Evolutionary conservation across 495 filamentous ascomycete species (phyloP).

Genomic region (Neurospora sp.): DNA sequence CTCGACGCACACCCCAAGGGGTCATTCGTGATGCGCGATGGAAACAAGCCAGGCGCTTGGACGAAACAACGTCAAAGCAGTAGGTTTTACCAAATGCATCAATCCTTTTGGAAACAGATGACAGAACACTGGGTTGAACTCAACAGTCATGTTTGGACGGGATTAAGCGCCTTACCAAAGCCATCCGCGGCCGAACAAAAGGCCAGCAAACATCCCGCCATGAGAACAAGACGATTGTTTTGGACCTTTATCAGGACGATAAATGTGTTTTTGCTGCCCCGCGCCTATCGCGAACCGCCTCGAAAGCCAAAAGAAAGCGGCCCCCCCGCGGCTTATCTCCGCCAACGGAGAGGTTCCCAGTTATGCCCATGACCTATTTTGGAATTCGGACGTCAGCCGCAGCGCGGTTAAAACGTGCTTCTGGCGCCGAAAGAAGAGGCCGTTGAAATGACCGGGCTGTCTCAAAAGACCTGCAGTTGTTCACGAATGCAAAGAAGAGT

Average conservation of each 20-base stretch:
- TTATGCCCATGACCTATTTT: background rate
- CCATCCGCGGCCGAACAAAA: background rate
- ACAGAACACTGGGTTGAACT: background rate
- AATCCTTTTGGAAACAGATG: background rate
- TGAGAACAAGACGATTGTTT: background rate
- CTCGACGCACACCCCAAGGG: background rate
- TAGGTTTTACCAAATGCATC: background rate
- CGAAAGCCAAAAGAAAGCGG: background rate
- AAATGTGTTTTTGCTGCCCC: background rate
- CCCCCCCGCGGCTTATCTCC: background rate
- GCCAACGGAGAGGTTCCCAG: background rate
- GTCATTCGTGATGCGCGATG: background rate
- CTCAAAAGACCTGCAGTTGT: too few species aligned
- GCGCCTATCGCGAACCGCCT: background rate
- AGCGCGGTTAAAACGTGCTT: background rate
- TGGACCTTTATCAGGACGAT: background rate
- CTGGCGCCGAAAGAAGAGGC: background rate
- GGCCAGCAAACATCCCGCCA: background rate
- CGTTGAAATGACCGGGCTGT: background rate
- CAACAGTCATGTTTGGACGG: background rate
- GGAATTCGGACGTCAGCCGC: background rate
- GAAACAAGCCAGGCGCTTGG: background rate
- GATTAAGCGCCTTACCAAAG: background rate
- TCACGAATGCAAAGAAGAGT: too few species aligned
- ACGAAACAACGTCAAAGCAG: background rate